Base-by-base conservation (phyloP, 208 protist genomes). In the Wallacemonas sp. region DNA sequence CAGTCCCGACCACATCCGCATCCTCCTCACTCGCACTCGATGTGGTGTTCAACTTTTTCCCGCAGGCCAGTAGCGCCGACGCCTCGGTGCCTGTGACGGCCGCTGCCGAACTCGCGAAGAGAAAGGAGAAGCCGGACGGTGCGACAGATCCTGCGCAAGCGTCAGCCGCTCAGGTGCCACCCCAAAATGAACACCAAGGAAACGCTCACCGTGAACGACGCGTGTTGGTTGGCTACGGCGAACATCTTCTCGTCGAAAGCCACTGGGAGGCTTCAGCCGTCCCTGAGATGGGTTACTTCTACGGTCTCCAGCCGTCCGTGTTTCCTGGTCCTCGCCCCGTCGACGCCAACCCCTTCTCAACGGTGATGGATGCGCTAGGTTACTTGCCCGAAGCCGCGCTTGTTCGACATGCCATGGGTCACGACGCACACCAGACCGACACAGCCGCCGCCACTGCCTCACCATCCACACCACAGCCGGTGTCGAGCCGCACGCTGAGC, bases 191-290 rank as follows among this genome's bases (percentile, higher is more conserved):
- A n/a, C 16, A 14, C 47, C 9, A 16, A 32, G 21, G 23, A 8
- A 30, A 9, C 4, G 1, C 47, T 23, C 47, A 4, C 47, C 21
- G 21, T 32, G 47, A 32, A 3, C 72, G 61, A 21, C 72, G 71
- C 12, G 68, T 76, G 12, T 60, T 82, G 23, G 29, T 78, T 0
- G 72, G 72, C 52, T 82, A 72, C 19, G 38, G 66, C 41, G 58
- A 64, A 1, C 72, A 77, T 62, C 72, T 61, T 33, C 44, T 61
- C 21, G n/a, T 58, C 16, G 29, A 58, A 9, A 21, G 30, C 9
- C 30, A 39, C 17, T 58, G 52, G 52, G 30, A 4, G 52, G 9
- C 26, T 6, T 43, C 17, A 9, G 6, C 30, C 0, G 52, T 58
- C 14, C 14, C 30, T 23, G 52, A 33, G 52, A 33, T 41, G 52